These are phyloP conservation scores for Lyophyllum shimeji DNA, from an alignment of 768 basidiomycete genomes.

Conservation along the genomic window DNA sequence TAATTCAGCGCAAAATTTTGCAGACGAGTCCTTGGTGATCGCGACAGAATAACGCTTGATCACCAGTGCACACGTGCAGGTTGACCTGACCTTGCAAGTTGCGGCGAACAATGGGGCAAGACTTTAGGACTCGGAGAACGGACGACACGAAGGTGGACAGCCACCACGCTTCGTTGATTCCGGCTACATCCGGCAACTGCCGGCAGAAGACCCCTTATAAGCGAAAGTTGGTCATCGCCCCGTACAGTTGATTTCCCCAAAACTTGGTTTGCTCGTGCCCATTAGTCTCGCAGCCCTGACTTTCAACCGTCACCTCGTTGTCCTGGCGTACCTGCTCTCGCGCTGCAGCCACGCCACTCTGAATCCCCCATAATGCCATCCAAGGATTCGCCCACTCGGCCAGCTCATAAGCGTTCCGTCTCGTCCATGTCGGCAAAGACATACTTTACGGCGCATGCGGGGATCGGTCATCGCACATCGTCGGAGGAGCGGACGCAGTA, in stretches of 20 bases:
- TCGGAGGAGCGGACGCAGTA: constrained; percentile 2
- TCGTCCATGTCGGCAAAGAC: constrained; percentile 10
- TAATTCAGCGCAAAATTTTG: not conserved
- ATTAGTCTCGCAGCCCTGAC: constrained; percentile 8
- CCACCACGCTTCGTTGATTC: not conserved
- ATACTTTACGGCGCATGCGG: constrained; percentile 4
- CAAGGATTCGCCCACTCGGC: constrained; percentile 13
- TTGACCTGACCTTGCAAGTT: not conserved
- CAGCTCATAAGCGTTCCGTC: constrained; percentile 15
- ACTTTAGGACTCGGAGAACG: too few relatives aligned
- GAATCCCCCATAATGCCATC: constrained; percentile 9
- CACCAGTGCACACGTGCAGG: not conserved
- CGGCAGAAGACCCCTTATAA: not conserved
- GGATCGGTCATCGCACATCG: not conserved
- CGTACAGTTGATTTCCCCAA: constrained; percentile 2
- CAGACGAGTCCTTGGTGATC: too few relatives aligned
- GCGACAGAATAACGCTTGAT: not conserved
- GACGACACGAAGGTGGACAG: not conserved
- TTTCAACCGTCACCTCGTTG: not conserved
- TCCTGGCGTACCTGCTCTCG: not conserved
- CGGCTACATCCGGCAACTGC: constrained; percentile 1
- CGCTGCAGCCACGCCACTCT: not conserved
- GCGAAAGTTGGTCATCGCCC: not conserved
- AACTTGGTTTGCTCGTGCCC: not conserved
- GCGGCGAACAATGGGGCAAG: not conserved